These are phyloP conservation scores for Pichia deserticola DNA, from an alignment of 805 yeast genomes.

Conservation along the genomic window DNA sequence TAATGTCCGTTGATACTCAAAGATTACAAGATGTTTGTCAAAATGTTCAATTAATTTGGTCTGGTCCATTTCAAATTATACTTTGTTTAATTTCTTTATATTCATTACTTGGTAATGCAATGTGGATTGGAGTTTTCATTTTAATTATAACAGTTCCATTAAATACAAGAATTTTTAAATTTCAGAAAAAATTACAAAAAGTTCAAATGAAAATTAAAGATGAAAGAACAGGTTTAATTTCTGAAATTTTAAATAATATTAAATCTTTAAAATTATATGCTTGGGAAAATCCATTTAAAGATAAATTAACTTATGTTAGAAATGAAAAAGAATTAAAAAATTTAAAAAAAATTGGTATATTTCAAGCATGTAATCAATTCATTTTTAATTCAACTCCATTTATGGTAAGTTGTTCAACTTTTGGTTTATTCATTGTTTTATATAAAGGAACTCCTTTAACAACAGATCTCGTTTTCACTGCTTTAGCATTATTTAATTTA, in stretches of 20 bases:
- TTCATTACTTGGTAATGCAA: slow-evolving; percentile 71
- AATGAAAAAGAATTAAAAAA: slow-evolving; percentile 79
- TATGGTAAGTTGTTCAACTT: slow-evolving; percentile 82
- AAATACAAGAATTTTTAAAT: slow-evolving; percentile 60
- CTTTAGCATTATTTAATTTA: slow-evolving; percentile 79
- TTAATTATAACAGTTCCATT: slow-evolving; percentile 74
- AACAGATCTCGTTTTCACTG: slow-evolving; percentile 89
- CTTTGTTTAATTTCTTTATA: slow-evolving; percentile 70
- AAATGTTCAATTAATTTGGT: slow-evolving; percentile 76
- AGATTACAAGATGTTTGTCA: slow-evolving; percentile 79
- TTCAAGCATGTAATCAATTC: slow-evolving; percentile 63
- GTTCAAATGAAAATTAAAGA: slow-evolving; percentile 87
- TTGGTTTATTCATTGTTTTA: slow-evolving; percentile 63
- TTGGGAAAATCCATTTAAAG: slow-evolving; percentile 86
- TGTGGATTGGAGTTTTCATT: slow-evolving; percentile 92
- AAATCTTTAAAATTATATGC: slow-evolving; percentile 90
- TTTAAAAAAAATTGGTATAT: slow-evolving; percentile 64
- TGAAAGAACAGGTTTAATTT: slow-evolving; percentile 80
- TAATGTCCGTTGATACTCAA: slow-evolving; percentile 92
- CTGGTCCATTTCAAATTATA: slow-evolving; percentile 84
- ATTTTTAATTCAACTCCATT: slow-evolving; percentile 85
- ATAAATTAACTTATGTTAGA: slow-evolving; percentile 71
- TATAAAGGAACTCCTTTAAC: slow-evolving; percentile 55
- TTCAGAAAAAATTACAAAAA: slow-evolving; percentile 68
- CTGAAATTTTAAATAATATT: slow-evolving; percentile 84